Percentiles rank a stretch among this genome's conserved stretches.
These are phyloP conservation scores for Xylariaceae sp. DNA, from an alignment of 2,329 filamentous ascomycete genomes.

Conservation along the genomic window DNA sequence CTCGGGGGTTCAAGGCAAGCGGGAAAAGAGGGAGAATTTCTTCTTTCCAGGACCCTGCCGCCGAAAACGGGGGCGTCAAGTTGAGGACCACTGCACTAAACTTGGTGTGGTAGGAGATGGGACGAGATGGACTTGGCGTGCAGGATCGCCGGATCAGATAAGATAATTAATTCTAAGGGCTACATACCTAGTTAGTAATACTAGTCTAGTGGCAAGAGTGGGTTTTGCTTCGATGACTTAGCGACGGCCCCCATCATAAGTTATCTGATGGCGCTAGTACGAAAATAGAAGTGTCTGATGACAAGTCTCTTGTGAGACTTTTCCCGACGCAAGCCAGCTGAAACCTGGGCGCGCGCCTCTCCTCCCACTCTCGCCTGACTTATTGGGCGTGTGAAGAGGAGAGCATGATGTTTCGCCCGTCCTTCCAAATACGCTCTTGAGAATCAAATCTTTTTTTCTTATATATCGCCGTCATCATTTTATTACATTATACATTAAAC, in stretches of 20 bases:
- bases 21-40: neutral
- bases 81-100: constrained; percentile 22
- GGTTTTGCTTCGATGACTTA: too few species aligned
- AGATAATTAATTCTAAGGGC: constrained; percentile 39
- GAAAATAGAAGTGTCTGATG: neutral
- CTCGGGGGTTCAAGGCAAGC: neutral
- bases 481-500: too few species aligned
- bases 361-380: neutral
- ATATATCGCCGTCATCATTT: neutral
- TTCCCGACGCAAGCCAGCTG: neutral
- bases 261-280: constrained; percentile 31
- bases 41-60: constrained; percentile 17
- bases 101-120: constrained; percentile 23
- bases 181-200: too few species aligned
- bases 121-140: constrained; percentile 12
- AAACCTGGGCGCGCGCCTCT: neutral
- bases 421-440: too few species aligned
- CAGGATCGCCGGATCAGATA: constrained; percentile 42
- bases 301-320: constrained; percentile 6
- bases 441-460: neutral
- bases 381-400: too few species aligned
- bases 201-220: too few species aligned
- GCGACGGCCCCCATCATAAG: too few species aligned
- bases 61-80: constrained; percentile 31
- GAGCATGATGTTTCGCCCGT: too few species aligned